A percentile compares a stretch with the other conserved stretches of the same genome.
Conservation (phyloP, 768 basidiomycete genomes). For the Naganishia friedmannii region DNA sequence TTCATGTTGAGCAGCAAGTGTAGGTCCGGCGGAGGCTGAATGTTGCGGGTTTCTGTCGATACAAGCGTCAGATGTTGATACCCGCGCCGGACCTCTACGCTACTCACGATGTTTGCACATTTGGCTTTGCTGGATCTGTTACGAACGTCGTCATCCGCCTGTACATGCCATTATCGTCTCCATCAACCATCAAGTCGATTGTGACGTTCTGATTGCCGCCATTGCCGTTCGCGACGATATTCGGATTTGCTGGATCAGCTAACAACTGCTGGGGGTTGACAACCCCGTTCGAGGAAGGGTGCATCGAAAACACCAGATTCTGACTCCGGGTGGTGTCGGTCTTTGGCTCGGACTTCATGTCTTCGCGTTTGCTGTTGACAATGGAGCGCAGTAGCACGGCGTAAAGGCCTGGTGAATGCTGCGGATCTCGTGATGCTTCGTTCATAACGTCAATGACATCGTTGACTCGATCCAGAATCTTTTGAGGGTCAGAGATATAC, state of each 20-base stretch:
- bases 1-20: slow-evolving; percentile 18
- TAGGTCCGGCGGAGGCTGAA: not conserved
- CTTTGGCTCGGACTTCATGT: slow-evolving; percentile 37
- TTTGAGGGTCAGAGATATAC: slow-evolving; percentile 70
- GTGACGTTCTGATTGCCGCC: slow-evolving; percentile 2
- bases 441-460: slow-evolving; percentile 81
- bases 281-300: not conserved
- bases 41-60: slow-evolving; percentile 7
- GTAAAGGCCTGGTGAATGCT: slow-evolving; percentile 89
- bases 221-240: not conserved
- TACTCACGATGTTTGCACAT: slow-evolving; percentile 5
- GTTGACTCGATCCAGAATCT: slow-evolving; percentile 66
- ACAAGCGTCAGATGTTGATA: not conserved
- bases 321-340: not conserved
- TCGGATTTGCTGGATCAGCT: slow-evolving; percentile 5
- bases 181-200: slow-evolving; percentile 6
- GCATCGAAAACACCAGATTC: slow-evolving; percentile 20
- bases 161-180: slow-evolving; percentile 18
- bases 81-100: not conserved
- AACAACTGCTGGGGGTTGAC: slow-evolving; percentile 16
- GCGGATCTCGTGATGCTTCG: slow-evolving; percentile 68
- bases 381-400: slow-evolving; percentile 51
- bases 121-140: slow-evolving; percentile 7
- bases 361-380: slow-evolving; percentile 54
- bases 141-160: slow-evolving; percentile 10